A percentile compares a stretch with the other conserved stretches of the same genome.
Evolutionary conservation across 2,329 filamentous ascomycete species (phyloP).

Genomic region (Alternaria alternata): DNA sequence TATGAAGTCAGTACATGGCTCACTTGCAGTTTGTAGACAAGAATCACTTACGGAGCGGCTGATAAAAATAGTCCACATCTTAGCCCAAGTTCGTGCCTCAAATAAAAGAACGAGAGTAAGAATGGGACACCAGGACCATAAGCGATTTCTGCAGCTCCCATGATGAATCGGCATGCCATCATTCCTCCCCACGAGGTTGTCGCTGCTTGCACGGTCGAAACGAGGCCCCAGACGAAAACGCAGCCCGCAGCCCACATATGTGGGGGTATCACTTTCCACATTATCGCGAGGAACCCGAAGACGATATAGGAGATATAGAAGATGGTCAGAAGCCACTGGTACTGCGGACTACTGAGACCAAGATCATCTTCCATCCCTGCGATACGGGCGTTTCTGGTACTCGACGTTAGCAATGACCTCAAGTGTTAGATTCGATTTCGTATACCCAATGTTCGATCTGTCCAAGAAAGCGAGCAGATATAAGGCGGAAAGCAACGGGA

Average conservation of each 20-base stretch:
- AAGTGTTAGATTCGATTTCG: neutral
- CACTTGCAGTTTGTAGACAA: neutral
- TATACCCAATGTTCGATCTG: slow-evolving; percentile 50
- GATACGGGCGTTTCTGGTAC: slow-evolving; percentile 49
- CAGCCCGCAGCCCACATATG: slow-evolving; percentile 48
- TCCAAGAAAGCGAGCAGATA: slow-evolving; percentile 50
- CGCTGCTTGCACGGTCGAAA: slow-evolving; percentile 45
- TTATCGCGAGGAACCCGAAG: slow-evolving; percentile 48
- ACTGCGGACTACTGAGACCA: slow-evolving; percentile 32
- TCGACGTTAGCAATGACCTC: neutral
- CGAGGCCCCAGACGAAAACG: slow-evolving; percentile 47
- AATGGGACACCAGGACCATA: slow-evolving; percentile 58
- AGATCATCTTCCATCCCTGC: slow-evolving; percentile 51
- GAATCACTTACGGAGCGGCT: slow-evolving; percentile 58
- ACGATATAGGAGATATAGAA: slow-evolving; percentile 52
- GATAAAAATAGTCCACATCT: slow-evolving; percentile 29
- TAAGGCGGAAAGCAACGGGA: slow-evolving; percentile 44
- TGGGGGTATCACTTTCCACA: slow-evolving; percentile 50
- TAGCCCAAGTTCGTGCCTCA: slow-evolving; percentile 65
- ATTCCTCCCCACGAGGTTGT: slow-evolving; percentile 41
- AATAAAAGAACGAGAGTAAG: slow-evolving; percentile 66
- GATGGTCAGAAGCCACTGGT: slow-evolving; percentile 50
- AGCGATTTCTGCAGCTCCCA: slow-evolving; percentile 54
- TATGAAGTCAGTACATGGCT: neutral
- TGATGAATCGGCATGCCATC: slow-evolving; percentile 48